A percentile compares a stretch with the other conserved stretches of the same genome.
phyloP scores from a whole-genome alignment of 306 rosid genomes.

The Ochetophila trinervis region DNA sequence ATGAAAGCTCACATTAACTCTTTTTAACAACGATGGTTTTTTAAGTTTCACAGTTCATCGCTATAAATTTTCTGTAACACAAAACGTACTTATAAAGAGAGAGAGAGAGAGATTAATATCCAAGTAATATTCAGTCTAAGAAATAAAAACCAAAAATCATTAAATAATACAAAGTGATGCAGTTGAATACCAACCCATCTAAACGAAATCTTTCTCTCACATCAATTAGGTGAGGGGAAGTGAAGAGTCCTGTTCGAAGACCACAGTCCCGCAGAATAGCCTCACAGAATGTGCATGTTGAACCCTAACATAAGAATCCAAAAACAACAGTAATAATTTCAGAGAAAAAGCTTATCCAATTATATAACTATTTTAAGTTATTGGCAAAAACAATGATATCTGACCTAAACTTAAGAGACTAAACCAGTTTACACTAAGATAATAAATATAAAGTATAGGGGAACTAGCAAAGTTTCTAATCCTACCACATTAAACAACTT shows the following conservation, averaged over 20 bases:
- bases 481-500: too few species aligned
- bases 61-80: too few species aligned
- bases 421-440: too few species aligned
- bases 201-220: conserved; percentile 68
- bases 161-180: neutral
- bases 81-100: too few species aligned
- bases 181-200: conserved; percentile 54
- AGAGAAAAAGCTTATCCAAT: neutral
- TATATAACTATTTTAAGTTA: neutral
- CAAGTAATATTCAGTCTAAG: neutral
- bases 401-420: too few species aligned
- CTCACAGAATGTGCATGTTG: conserved; percentile 64
- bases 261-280: conserved; percentile 58
- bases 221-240: conserved; percentile 70
- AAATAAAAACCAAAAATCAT: neutral
- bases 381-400: neutral
- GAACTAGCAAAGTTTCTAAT: too few species aligned
- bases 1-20: too few species aligned
- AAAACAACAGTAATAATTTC: neutral
- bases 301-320: conserved; percentile 37
- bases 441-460: too few species aligned
- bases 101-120: neutral
- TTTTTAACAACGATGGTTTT: too few species aligned
- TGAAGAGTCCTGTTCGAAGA: conserved; percentile 60
- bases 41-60: too few species aligned